Conservation (phyloP, 164 flowering plant species). For the Stephania yunnanensis region DNA sequence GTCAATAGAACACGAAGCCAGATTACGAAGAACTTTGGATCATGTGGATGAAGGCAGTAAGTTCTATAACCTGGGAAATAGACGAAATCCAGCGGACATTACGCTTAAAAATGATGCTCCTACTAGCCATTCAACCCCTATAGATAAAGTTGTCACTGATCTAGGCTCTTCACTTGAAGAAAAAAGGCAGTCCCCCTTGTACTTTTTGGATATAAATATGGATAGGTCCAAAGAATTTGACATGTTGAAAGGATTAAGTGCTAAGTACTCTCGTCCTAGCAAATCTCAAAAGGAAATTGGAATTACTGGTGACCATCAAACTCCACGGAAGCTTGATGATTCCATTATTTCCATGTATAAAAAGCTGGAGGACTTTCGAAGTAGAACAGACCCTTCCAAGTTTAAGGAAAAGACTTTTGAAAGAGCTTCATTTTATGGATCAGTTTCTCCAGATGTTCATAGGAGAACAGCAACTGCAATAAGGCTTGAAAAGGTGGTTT, state of each 20-base stretch:
- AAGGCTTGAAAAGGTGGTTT: constrained; percentile 28
- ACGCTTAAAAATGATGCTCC: constrained; percentile 10
- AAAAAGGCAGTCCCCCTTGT: constrained; percentile 5
- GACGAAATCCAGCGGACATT: constrained; percentile 11
- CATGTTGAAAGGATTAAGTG: constrained; percentile 11
- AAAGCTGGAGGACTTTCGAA: constrained; percentile 18
- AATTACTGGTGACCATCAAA: constrained; percentile 7
- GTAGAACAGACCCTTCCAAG: constrained; percentile 15
- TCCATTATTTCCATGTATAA: constrained; percentile 13
- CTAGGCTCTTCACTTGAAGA: constrained; percentile 12
- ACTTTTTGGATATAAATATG: constrained; percentile 6
- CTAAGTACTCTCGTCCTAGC: constrained; percentile 10
- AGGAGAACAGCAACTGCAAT: constrained; percentile 15
- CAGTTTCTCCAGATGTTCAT: constrained; percentile 22
- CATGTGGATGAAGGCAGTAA: constrained; percentile 15
- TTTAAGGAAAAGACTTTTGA: constrained; percentile 17
- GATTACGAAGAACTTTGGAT: constrained; percentile 12
- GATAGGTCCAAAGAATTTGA: background rate
- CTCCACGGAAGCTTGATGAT: constrained; percentile 18
- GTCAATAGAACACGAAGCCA: constrained; percentile 13
- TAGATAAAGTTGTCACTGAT: constrained; percentile 14
- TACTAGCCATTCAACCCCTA: constrained; percentile 14
- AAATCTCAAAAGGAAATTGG: constrained; percentile 22
- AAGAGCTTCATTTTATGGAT: constrained; percentile 15
- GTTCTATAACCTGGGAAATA: constrained; percentile 8